Evolutionary conservation across 495 filamentous ascomycete species (phyloP).

Genomic region (Daldinia concentrica): DNA sequence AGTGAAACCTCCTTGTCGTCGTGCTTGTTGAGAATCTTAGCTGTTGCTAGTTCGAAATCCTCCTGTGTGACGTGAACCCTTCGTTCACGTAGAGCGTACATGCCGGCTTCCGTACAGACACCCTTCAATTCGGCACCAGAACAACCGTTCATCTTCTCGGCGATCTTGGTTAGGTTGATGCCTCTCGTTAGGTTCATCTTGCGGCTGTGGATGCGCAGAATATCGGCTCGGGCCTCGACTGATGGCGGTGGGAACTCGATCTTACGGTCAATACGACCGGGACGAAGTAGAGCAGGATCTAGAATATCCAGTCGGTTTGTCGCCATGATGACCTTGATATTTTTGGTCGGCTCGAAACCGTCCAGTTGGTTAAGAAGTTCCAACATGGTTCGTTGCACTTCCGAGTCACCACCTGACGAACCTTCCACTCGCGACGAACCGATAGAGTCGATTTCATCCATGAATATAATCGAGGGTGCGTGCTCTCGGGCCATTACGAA

Average conservation of each 20-base stretch:
- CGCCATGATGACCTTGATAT: conserved; percentile 99
- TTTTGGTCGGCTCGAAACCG: conserved; percentile 99
- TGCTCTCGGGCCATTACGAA: conserved; percentile 99
- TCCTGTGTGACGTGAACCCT: conserved; percentile 98
- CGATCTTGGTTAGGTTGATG: conserved; percentile 98
- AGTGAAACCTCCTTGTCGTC: conserved; percentile 93
- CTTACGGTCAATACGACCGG: conserved; percentile 97
- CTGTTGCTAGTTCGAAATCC: conserved; percentile 98
- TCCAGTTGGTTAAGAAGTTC: conserved; percentile 98
- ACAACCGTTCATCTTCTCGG: conserved; percentile 99
- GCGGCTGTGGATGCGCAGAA: conserved; percentile 93
- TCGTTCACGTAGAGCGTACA: conserved; percentile 95
- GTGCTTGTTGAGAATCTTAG: conserved; percentile 99
- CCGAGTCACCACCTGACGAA: conserved; percentile 94
- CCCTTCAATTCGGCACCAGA: conserved; percentile 97
- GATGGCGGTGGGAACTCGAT: conserved; percentile 99
- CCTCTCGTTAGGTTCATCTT: conserved; percentile 98
- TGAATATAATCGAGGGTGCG: conserved; percentile 99
- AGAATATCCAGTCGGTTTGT: conserved; percentile 98
- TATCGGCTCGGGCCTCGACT: conserved; percentile 96
- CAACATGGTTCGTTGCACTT: conserved; percentile 99
- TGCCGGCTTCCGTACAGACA: conserved; percentile 95
- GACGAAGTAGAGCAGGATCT: conserved; percentile 91
- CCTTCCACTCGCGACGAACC: conserved; percentile 96
- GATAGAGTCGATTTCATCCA: conserved; percentile 99